Evolutionary conservation across 2,329 filamentous ascomycete species (phyloP).

Genomic region (Trichoderma gracile): DNA sequence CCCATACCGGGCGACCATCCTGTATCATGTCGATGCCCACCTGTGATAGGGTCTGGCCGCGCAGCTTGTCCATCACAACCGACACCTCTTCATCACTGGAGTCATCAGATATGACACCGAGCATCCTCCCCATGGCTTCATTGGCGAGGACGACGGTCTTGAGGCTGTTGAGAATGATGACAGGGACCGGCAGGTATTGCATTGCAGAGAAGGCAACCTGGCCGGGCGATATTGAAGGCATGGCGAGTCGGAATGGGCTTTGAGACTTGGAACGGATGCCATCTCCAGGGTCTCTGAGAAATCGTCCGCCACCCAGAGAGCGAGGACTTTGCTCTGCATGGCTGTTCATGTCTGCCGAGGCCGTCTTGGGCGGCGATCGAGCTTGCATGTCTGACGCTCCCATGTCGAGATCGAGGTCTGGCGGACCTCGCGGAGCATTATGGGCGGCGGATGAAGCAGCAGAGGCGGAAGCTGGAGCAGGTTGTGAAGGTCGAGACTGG

Average conservation of each 20-base stretch:
- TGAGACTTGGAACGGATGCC: constrained; percentile 40
- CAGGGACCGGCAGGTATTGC: constrained; percentile 72
- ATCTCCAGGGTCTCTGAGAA: constrained; percentile 38
- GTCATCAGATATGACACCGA: constrained; percentile 56
- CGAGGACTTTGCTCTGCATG: constrained; percentile 33
- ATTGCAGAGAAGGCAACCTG: constrained; percentile 67
- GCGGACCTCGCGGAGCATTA: constrained; percentile 28
- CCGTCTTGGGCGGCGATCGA: constrained; percentile 16
- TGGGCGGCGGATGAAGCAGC: constrained; percentile 30
- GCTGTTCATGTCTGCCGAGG: constrained; percentile 12
- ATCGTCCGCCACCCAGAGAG: constrained; percentile 36
- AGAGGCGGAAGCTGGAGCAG: constrained; percentile 1
- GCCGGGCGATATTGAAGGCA: constrained; percentile 51
- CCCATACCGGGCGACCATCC: constrained; percentile 61
- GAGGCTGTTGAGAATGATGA: constrained; percentile 65
- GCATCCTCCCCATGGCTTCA: constrained; percentile 69
- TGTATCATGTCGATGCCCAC: constrained; percentile 74
- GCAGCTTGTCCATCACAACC: constrained; percentile 58
- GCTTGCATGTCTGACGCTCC: constrained; percentile 26
- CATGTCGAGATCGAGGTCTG: constrained; percentile 27
- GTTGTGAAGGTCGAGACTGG: constrained; percentile 34
- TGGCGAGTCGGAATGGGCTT: constrained; percentile 44
- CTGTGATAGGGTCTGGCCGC: constrained; percentile 66
- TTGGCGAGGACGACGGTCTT: constrained; percentile 75
- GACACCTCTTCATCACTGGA: constrained; percentile 44